Evolutionary conservation across 495 filamentous ascomycete species (phyloP).

Genomic region (Podospora australis): DNA sequence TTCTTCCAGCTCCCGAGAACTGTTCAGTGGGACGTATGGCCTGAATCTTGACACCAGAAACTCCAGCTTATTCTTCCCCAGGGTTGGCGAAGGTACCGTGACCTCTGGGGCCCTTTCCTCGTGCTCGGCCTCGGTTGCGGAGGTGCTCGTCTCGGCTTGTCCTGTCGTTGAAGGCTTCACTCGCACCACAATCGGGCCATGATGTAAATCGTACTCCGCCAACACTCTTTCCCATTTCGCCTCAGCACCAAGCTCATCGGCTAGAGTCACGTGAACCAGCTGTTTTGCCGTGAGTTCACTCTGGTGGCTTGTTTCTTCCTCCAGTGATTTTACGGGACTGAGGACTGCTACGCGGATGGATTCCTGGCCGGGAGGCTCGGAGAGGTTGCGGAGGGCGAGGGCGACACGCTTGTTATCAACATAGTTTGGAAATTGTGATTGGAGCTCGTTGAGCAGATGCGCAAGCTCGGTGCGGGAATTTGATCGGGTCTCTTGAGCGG

Average conservation of each 20-base stretch:
- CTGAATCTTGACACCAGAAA: slow-evolving; percentile 57
- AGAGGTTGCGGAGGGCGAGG: slow-evolving; percentile 71
- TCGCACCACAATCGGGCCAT: slow-evolving; percentile 42
- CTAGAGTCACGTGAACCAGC: slow-evolving; percentile 64
- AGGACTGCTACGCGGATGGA: slow-evolving; percentile 65
- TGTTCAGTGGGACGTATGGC: slow-evolving; percentile 12
- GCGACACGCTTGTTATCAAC: slow-evolving; percentile 72
- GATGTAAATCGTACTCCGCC: slow-evolving; percentile 36
- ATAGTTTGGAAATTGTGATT: slow-evolving; percentile 55
- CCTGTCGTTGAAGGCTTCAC: slow-evolving; percentile 21
- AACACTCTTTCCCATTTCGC: slow-evolving; percentile 67
- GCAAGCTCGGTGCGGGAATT: slow-evolving; percentile 49
- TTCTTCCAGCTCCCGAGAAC: slow-evolving; percentile 34
- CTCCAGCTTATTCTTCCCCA: slow-evolving; percentile 67
- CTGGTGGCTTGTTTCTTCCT: neutral
- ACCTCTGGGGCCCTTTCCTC: slow-evolving; percentile 37
- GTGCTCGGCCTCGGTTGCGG: slow-evolving; percentile 10
- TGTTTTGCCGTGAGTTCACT: slow-evolving; percentile 36
- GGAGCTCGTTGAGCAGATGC: slow-evolving; percentile 53
- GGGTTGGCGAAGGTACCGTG: slow-evolving; percentile 56
- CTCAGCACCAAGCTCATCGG: slow-evolving; percentile 63
- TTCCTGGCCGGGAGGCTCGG: slow-evolving; percentile 51
- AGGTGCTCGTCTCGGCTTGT: too few species aligned
- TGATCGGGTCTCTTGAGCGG: neutral
- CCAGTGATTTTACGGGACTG: slow-evolving; percentile 21